phyloP scores from a whole-genome alignment of 106 monocot genomes.

The Phalaenopsis aphrodite region DNA sequence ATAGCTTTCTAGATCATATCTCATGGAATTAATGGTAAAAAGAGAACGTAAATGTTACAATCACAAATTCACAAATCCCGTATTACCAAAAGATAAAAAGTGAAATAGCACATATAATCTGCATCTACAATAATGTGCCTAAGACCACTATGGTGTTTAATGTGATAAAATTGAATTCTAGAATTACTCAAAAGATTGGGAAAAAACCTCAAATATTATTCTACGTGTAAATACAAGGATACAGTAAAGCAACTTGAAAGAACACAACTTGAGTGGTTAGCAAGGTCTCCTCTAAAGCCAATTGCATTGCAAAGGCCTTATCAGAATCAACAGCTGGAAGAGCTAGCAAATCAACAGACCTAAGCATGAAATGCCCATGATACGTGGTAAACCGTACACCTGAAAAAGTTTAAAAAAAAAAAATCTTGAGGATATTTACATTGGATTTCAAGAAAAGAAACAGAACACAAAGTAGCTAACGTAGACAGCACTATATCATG shows the following conservation, averaged over 20 bases:
- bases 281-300: slow-evolving; percentile 80
- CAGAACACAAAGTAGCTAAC: background rate
- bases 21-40: background rate
- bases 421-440: background rate
- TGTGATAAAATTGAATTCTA: background rate
- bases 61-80: background rate
- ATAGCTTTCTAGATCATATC: too few relatives aligned
- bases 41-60: background rate
- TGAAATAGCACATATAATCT: background rate
- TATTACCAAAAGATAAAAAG: background rate
- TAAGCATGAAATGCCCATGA: slow-evolving; percentile 96
- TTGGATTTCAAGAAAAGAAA: background rate
- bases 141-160: background rate
- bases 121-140: background rate
- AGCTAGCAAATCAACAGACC: slow-evolving; percentile 89
- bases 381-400: slow-evolving; percentile 92
- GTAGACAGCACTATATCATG: background rate
- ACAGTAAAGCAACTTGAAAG: slow-evolving; percentile 98
- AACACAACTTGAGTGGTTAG: slow-evolving; percentile 84
- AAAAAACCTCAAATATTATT: background rate
- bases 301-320: slow-evolving; percentile 95
- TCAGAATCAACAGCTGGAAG: slow-evolving; percentile 98
- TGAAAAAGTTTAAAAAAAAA: slow-evolving; percentile 23
- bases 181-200: background rate
- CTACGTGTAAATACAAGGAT: slow-evolving; percentile 39